These are phyloP conservation scores for Alternaria sp. DNA, from an alignment of 2,329 filamentous ascomycete genomes.

Conservation along the genomic window DNA sequence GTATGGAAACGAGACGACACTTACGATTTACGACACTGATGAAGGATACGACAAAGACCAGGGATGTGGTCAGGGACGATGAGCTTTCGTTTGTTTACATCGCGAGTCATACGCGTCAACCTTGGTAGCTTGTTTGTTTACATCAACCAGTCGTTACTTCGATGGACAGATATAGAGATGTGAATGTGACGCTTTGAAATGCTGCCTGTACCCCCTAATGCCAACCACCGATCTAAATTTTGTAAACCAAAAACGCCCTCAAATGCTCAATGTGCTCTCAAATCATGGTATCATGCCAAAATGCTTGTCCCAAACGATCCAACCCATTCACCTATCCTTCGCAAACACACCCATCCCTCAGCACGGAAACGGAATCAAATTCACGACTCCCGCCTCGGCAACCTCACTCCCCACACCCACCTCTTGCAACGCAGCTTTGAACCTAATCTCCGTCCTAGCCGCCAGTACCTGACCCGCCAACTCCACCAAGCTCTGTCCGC, in stretches of 20 bases:
- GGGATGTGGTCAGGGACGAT: background rate
- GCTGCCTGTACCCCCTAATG: background rate
- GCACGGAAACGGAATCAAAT: constrained; percentile 3
- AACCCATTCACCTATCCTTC: background rate
- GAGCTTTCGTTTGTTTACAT: background rate
- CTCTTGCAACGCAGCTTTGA: constrained; percentile 26
- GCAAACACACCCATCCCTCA: background rate
- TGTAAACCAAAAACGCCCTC: background rate
- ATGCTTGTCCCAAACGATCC: background rate
- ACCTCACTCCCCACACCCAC: constrained; percentile 19
- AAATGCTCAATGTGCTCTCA: background rate
- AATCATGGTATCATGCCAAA: background rate
- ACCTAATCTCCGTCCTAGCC: constrained; percentile 33
- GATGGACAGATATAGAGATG: background rate
- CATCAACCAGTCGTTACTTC: background rate
- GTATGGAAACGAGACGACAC: background rate
- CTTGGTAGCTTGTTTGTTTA: background rate
- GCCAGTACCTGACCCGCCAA: constrained; percentile 39
- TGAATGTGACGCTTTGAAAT: background rate
- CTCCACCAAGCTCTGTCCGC: constrained; percentile 26
- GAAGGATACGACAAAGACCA: background rate
- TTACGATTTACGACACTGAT: background rate
- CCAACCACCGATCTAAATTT: background rate
- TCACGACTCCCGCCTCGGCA: constrained; percentile 1
- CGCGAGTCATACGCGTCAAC: background rate